Evolutionary conservation across 2,329 filamentous ascomycete species (phyloP), one percentile per base, ranked within the genome.

Genomic region (Phyllosticta paracitricarpa): DNA sequence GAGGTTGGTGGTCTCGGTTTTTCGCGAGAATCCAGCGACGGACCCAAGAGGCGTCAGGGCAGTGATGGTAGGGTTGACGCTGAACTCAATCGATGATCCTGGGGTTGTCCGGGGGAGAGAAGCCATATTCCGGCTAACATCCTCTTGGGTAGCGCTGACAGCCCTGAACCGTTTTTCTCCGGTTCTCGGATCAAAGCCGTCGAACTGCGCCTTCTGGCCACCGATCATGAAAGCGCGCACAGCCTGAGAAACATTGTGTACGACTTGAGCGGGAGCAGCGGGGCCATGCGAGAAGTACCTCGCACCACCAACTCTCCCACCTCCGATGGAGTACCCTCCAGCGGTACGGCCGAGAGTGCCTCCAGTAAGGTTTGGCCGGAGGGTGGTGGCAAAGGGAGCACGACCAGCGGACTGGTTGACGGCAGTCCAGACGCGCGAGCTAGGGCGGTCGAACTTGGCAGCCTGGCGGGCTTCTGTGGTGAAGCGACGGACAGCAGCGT

Each of bases 161-260:
- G 84, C 78, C 69, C 89, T 88, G 79, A 91, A 97, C 63, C 84
- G 83, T 76, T 89, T 88, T 75, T 92, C 86, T 54, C 92, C 92
- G 10, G 82, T 84, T 33, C 69, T 70, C 17, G 83, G 75, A 60
- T 87, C 85, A 53, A 88, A 73, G 12, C 93, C 93, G 71, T 96
- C 89, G 68, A 92, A 97, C 62, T 89, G 88, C 9, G 89, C 87
- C 73, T 92, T 94, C 69, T 96, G 86, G 0, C 94, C 94, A 0
- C 89, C 91, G n/a, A 96, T 81, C 76, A 90, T 88, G 76, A 99
- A 97, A 12, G 91, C 92, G 59, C 94, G 86, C 69, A 97, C 87
- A 4, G 91, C 94, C 67, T 91, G 87, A 12, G 91, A 96, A n/a
- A 97, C 93, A 75, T 96, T 96, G 73, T 94, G 89, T 58, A 97